Evolutionary conservation across 305 asterid species (phyloP), one percentile per base, ranked within the genome.

Genomic region (Striga hermonthica): DNA sequence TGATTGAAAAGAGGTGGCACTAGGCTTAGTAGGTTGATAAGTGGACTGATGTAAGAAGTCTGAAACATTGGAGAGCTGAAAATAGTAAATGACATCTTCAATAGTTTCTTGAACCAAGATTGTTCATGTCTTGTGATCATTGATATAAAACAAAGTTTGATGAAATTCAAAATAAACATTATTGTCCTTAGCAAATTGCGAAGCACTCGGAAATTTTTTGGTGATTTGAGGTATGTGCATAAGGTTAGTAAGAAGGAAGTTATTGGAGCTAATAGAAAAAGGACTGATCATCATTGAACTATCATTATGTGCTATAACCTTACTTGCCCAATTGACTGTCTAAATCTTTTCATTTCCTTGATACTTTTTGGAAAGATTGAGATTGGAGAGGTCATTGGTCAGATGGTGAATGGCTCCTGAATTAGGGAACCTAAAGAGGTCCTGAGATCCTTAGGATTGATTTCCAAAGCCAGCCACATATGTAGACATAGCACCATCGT

Each of bases 351-450:
- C 45, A 40, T 40, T 40, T 9, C 61, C 43, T 28, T 56, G 61
- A 11, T 56, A 56, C n/a, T 56, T 15, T 4, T 1, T 11, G 1
- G 39, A 40, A n/a, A 35, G 11, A 7, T 34, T 56, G 13, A 56
- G 13, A 9, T 56, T 34, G 7, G 6, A 10, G 1, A 31, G 2
- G 16, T 56, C 61, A 34, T 31, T 9, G 1, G 61, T 56, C 3
- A 56, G 40, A 7, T 56, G 61, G 7, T 56, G 34, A 2, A 14
- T 56, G 6, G 61, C 61, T 3, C 61, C 61, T 0, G 61, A 56
- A 11, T 56, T 40, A 0, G 7, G 61, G n/a, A 9, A 56, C 61
- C 61, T 28, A 0, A 28, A 1, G 2, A 4, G 4, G 7, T 56
- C 61, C 5, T 40, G 45, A 5, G 45, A 9, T 5, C 45, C 9